A percentile compares a stretch with the other conserved stretches of the same genome.
phyloP scores from a whole-genome alignment of 2,329 filamentous ascomycete species.

The Colletotrichum cuscutae region DNA sequence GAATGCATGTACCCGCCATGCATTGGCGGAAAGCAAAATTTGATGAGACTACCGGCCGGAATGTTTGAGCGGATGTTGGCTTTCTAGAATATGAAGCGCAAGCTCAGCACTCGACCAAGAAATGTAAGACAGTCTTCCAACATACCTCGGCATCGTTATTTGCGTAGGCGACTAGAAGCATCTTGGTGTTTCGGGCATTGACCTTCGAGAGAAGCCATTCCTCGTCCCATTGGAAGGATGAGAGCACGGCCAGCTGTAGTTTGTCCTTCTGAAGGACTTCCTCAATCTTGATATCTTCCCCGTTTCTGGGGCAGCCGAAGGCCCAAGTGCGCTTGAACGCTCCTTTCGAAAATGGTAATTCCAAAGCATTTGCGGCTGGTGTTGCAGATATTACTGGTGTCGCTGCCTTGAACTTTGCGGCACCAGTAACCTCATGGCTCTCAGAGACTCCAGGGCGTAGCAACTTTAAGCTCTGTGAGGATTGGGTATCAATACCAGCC shows the following conservation, averaged over 20 bases:
- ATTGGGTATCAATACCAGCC: conserved; percentile 25
- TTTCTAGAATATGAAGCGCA: conserved; percentile 49
- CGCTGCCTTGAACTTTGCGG: background rate
- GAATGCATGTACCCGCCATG: conserved; percentile 87
- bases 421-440: background rate
- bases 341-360: conserved; percentile 64
- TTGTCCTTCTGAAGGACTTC: conserved; percentile 81
- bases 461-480: conserved; percentile 36
- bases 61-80: conserved; percentile 59
- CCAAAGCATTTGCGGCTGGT: background rate
- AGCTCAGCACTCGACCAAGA: background rate
- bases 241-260: conserved; percentile 82
- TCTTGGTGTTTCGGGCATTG: conserved; percentile 66
- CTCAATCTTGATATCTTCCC: conserved; percentile 86
- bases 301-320: conserved; percentile 66
- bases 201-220: conserved; percentile 83
- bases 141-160: conserved; percentile 62
- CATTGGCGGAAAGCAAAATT: conserved; percentile 87
- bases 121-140: background rate
- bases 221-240: conserved; percentile 87
- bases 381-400: background rate
- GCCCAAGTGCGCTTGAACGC: conserved; percentile 86
- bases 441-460: conserved; percentile 2
- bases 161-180: conserved; percentile 70
- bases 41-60: conserved; percentile 64